phyloP scores from a whole-genome alignment of 176 grass and related monocot genomes.

The Thalia dealbata region DNA sequence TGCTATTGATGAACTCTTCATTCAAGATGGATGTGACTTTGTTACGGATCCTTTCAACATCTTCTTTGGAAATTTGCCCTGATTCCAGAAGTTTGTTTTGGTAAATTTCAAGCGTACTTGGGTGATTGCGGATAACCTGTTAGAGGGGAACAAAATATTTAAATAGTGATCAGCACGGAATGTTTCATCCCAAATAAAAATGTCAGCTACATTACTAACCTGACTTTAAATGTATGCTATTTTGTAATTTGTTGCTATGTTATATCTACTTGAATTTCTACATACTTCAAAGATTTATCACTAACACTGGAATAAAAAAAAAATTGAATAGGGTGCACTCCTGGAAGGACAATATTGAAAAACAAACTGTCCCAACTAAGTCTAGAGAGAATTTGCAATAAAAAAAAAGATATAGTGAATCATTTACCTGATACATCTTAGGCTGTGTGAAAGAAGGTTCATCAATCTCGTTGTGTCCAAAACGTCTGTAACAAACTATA shows the following conservation, averaged over 20 bases:
- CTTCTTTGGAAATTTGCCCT: constrained; percentile 53
- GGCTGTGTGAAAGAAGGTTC: constrained; percentile 98
- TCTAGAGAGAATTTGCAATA: not conserved
- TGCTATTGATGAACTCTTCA: constrained; percentile 78
- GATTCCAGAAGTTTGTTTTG: constrained; percentile 65
- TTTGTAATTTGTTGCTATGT: not conserved
- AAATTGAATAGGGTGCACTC: not conserved
- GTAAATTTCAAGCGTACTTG: constrained; percentile 70
- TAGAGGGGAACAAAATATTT: constrained; percentile 5
- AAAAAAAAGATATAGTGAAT: constrained; percentile 7
- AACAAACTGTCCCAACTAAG: not conserved
- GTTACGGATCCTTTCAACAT: constrained; percentile 55
- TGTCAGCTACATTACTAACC: not conserved
- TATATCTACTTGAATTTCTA: not conserved
- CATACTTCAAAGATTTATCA: too few relatives aligned
- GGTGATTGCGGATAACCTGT: constrained; percentile 87
- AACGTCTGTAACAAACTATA: constrained; percentile 78
- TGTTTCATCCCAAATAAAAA: not conserved
- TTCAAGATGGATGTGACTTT: constrained; percentile 81
- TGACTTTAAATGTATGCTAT: not conserved
- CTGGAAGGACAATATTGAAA: not conserved
- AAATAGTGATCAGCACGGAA: not conserved
- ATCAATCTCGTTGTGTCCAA: constrained; percentile 95
- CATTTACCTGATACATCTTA: constrained; percentile 87
- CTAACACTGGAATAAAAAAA: not conserved